Evolutionary conservation across 768 basidiomycete species (phyloP).

Genomic region (Tricholoma flavovirens): DNA sequence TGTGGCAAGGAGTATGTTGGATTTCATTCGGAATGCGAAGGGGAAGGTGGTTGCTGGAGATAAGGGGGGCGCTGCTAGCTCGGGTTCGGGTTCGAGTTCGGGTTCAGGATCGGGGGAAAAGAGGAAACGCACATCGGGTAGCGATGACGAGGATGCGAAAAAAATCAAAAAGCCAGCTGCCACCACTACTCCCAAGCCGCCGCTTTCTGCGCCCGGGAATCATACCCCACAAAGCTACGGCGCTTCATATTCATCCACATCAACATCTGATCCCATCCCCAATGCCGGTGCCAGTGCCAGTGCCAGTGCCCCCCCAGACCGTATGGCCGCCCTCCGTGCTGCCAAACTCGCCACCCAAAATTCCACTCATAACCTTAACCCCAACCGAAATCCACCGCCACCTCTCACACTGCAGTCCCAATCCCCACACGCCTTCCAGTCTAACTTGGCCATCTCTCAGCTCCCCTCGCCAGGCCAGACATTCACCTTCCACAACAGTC

Average conservation of each 20-base stretch:
- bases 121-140: slow-evolving; percentile 12
- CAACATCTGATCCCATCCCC: neutral
- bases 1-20: slow-evolving; percentile 48
- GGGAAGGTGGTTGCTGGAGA: slow-evolving; percentile 9
- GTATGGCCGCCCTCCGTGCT: slow-evolving; percentile 20
- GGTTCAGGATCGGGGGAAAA: slow-evolving; percentile 7
- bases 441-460: slow-evolving; percentile 12
- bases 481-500: slow-evolving; percentile 11
- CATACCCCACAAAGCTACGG: neutral
- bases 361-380: neutral
- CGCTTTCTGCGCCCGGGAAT: neutral
- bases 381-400: slow-evolving; percentile 8
- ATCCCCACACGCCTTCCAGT: neutral
- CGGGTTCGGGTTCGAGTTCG: neutral
- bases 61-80: slow-evolving; percentile 6
- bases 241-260: neutral
- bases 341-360: slow-evolving; percentile 14
- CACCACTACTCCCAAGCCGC: neutral
- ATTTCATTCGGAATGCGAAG: slow-evolving; percentile 37
- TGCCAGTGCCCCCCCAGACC: slow-evolving; percentile 7
- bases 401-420: neutral
- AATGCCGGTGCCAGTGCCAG: neutral
- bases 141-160: slow-evolving; percentile 10
- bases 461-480: slow-evolving; percentile 22
- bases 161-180: neutral